Evolutionary conservation across 176 grass and related monocot species (phyloP), one percentile per base, ranked within the genome.

Genomic region (Carex cristatella): DNA sequence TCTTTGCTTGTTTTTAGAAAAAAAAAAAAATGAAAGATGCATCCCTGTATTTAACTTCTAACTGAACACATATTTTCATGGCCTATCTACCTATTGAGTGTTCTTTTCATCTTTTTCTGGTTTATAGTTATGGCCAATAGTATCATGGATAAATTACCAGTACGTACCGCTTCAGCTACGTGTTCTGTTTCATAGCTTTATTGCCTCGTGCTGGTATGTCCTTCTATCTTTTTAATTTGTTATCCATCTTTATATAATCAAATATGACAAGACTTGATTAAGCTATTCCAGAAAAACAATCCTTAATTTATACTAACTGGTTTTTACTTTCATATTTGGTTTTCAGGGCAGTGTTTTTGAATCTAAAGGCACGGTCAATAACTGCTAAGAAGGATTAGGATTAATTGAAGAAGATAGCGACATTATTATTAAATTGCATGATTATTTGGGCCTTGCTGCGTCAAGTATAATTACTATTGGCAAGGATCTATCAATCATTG

Each of bases 141-240:
- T 94, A 62, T 84, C 85, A 64, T 94, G 94, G 94, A 89, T 97
- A 77, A 97, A 97, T 85, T 94, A 97, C 72, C 88, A 94, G 61
- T 94, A 97, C 76, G 90, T 97, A 91, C 94, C 94, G 49, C 91
- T 97, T 56, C 91, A 97, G 84, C 87, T 97, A 46, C 94, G 94
- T 62, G 94, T 97, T 85, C 87, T 92, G 60, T 97, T 94, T 79
- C 84, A 87, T 38, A 97, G 91, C 84, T 97, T 91, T 32, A 72
- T 94, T 31, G 94, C 91, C 27, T 94, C 91, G 4, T 97, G 94
- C 82, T 97, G 94, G 94, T 97, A 23, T 68, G 61, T 3, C 23
- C 51, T 5, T 86, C 15, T 61, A 69, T 10, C 32, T 8, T 30
- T 51, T 79, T 32, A 15, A 42, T 77, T 51, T 76, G 7, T 85